These are phyloP conservation scores for Paecilomyces niveus DNA, from an alignment of 2,329 filamentous ascomycete species.

Conservation along the genomic window DNA sequence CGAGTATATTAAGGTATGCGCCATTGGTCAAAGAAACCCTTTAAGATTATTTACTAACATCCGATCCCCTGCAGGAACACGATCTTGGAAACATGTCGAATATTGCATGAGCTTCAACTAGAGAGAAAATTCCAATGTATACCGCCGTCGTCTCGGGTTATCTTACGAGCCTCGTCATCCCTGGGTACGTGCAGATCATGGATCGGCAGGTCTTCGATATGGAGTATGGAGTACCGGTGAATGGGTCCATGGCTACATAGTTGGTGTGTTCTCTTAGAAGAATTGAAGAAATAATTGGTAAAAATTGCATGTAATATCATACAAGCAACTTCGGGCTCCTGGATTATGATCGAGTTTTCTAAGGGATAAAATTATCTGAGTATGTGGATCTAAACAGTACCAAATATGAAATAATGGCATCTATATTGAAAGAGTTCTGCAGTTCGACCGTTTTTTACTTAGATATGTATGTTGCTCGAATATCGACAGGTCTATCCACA, in stretches of 20 bases:
- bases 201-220: neutral
- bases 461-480: too few species aligned
- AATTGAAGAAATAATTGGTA: neutral
- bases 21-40: neutral
- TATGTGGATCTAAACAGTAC: too few species aligned
- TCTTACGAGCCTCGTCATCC: neutral
- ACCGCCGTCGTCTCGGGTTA: neutral
- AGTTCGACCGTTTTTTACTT: too few species aligned
- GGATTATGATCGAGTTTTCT: too few species aligned
- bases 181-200: neutral
- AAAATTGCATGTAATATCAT: neutral
- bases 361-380: too few species aligned
- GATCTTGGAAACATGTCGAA: neutral
- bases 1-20: constrained; percentile 77
- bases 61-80: neutral
- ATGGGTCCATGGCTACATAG: neutral
- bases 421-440: too few species aligned
- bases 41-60: neutral
- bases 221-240: neutral
- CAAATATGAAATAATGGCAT: too few species aligned
- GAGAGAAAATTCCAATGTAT: neutral
- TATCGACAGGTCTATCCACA: too few species aligned
- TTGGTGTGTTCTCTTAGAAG: neutral
- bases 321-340: neutral
- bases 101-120: neutral